A percentile compares a stretch with the other conserved stretches of the same genome.
phyloP scores from a whole-genome alignment of 208 protist genomes.

The Zelonia costaricensis region DNA sequence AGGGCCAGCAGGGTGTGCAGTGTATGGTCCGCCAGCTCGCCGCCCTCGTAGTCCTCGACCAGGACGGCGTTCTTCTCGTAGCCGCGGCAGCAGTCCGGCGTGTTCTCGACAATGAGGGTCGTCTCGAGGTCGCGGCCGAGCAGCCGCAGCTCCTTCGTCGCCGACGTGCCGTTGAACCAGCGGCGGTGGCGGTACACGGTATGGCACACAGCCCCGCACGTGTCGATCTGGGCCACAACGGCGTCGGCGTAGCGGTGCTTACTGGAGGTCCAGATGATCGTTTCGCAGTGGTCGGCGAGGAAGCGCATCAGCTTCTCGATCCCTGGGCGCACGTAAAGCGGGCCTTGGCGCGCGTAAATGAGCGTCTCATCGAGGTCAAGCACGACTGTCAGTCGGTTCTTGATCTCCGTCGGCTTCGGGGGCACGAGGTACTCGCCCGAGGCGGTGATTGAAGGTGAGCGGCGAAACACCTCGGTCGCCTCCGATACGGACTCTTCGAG shows the following conservation, averaged over 20 bases:
- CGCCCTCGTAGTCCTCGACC: constrained; percentile 89
- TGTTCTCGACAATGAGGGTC: constrained; percentile 92
- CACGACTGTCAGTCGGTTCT: constrained; percentile 83
- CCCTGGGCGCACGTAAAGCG: constrained; percentile 89
- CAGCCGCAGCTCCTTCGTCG: constrained; percentile 81
- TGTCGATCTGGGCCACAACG: constrained; percentile 85
- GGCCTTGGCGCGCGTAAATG: constrained; percentile 82
- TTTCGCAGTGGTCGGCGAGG: constrained; percentile 75
- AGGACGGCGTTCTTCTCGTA: constrained; percentile 88
- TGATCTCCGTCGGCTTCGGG: constrained; percentile 43
- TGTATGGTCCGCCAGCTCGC: constrained; percentile 87
- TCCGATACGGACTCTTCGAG: constrained; percentile 20
- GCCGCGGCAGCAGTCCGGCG: constrained; percentile 86
- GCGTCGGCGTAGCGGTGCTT: constrained; percentile 86
- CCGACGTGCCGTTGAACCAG: constrained; percentile 67
- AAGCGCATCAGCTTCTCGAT: constrained; percentile 80
- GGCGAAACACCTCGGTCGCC: constrained; percentile 27
- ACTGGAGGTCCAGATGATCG: constrained; percentile 87
- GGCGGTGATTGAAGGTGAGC: constrained; percentile 35
- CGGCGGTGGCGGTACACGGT: constrained; percentile 75
- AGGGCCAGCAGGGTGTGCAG: constrained; percentile 63
- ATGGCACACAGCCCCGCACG: constrained; percentile 57
- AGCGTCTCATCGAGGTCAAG: constrained; percentile 93
- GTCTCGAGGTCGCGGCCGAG: constrained; percentile 75
- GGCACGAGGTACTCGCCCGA: constrained; percentile 50